Evolutionary conservation across 2,329 filamentous ascomycete genomes (phyloP).

Genomic region (Trichoderma lentiforme): DNA sequence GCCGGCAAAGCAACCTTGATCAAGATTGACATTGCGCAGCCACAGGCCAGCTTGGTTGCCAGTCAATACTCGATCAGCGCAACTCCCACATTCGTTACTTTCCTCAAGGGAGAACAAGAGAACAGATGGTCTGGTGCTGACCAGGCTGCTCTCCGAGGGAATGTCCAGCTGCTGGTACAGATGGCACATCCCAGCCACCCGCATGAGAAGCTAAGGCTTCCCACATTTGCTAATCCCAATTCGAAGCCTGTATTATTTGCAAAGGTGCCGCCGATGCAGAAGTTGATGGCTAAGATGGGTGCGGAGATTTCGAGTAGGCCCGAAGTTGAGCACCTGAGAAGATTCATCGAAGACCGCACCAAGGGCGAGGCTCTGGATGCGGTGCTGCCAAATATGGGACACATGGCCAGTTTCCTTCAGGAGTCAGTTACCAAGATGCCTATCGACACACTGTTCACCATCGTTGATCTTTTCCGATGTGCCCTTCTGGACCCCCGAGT

Average conservation of each 20-base stretch:
- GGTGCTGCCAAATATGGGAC: slow-evolving; percentile 65
- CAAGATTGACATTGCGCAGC: slow-evolving; percentile 74
- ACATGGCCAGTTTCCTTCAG: slow-evolving; percentile 61
- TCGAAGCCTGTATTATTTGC: slow-evolving; percentile 67
- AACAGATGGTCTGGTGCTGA: slow-evolving; percentile 81
- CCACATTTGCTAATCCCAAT: slow-evolving; percentile 62
- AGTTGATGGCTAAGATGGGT: slow-evolving; percentile 77
- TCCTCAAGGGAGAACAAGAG: slow-evolving; percentile 69
- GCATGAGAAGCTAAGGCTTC: slow-evolving; percentile 68
- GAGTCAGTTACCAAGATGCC: slow-evolving; percentile 55
- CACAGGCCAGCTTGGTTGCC: slow-evolving; percentile 60
- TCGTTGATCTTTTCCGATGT: slow-evolving; percentile 81
- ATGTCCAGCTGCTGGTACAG: slow-evolving; percentile 69
- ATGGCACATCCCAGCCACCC: slow-evolving; percentile 74
- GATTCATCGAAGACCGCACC: slow-evolving; percentile 66
- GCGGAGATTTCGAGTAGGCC: slow-evolving; percentile 50
- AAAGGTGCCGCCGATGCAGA: slow-evolving; percentile 78
- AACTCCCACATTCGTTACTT: slow-evolving; percentile 88
- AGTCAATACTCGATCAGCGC: slow-evolving; percentile 65
- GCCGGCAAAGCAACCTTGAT: slow-evolving; percentile 68
- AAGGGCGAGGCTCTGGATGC: slow-evolving; percentile 60
- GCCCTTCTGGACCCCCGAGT: slow-evolving; percentile 74
- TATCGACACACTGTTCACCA: slow-evolving; percentile 66
- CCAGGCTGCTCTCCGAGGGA: slow-evolving; percentile 62
- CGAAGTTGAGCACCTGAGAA: slow-evolving; percentile 60